Evolutionary conservation across 2,329 filamentous ascomycete genomes (phyloP).

Genomic region (Plenodomus biglobosus): DNA sequence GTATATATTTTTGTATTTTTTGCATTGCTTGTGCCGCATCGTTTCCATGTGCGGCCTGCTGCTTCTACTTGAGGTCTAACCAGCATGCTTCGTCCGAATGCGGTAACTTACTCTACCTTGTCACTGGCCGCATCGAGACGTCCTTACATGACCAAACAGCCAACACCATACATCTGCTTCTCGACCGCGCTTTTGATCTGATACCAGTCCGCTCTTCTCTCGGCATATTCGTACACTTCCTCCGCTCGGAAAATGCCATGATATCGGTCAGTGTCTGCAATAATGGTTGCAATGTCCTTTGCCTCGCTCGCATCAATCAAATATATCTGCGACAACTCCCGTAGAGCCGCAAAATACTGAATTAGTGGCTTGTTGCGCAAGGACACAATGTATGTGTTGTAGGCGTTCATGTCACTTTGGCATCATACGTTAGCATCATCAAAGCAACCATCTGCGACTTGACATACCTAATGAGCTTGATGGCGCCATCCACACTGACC

Average conservation of each 20-base stretch:
- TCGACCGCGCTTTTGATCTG: slow-evolving; percentile 85
- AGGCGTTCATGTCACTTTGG: slow-evolving; percentile 91
- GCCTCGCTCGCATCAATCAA: slow-evolving; percentile 84
- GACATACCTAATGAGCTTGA: slow-evolving; percentile 76
- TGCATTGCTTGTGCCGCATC: no score
- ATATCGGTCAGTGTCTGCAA: slow-evolving; percentile 88
- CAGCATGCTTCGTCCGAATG: no score
- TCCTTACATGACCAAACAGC: slow-evolving; percentile 76
- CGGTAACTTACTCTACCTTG: no score
- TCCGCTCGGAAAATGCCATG: slow-evolving; percentile 90
- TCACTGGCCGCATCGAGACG: not conserved
- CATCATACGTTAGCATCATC: not conserved
- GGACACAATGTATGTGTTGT: slow-evolving; percentile 79
- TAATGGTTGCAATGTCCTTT: slow-evolving; percentile 92
- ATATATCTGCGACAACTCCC: slow-evolving; percentile 94
- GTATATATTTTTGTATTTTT: no score
- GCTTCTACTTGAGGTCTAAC: no score
- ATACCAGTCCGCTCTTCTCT: slow-evolving; percentile 93
- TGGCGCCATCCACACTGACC: slow-evolving; percentile 82
- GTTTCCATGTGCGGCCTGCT: no score
- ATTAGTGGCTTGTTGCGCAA: slow-evolving; percentile 81
- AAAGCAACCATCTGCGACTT: not conserved
- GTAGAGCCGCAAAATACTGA: slow-evolving; percentile 86
- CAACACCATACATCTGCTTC: slow-evolving; percentile 94
- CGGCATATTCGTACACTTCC: slow-evolving; percentile 97